Base-by-base conservation (phyloP, 179 eudicot genomes). In the Vitellaria paradoxa region DNA sequence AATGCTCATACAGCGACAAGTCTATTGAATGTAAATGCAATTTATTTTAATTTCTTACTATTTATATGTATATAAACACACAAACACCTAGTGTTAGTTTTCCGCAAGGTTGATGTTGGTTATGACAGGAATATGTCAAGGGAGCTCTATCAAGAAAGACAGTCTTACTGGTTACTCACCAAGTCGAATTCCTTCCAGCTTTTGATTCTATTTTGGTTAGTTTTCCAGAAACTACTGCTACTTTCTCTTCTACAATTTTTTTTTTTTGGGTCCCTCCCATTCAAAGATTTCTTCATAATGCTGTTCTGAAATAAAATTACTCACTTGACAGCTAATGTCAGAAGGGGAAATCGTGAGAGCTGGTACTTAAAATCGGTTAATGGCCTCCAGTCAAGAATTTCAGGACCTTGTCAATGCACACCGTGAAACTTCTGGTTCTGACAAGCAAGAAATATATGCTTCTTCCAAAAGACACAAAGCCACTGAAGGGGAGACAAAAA, bases 401-500 rank as follows among this genome's bases (percentile, higher is more conserved):
- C 37, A 30, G 37, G 37, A 30, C 37, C 37, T 30, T 30, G 2
- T 30, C 37, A 30, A 30, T 30, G 37, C 37, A 30, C 37, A 30
- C 37, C 37, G 2, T 30, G 37, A 30, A 30, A 30, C 37, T 30
- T 30, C 37, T 30, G 37, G 37, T 30, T 30, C 37, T 30, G 37
- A 30, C 1, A 30, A 30, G 37, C 37, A 30, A 30, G 37, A 30
- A 30, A 30, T 30, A 30, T 30, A 30, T 30, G 37, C 37, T 30
- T 30, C 37, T 30, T 30, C 37, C 37, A 30, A 30, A 30, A 30
- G 37, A 30, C 37, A 30, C 2, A 66, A 60, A 79, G 11, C 57
- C 70, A 7, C 75, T 12, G 20, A 55, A 24, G 57, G 37, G 46
- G 80, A 60, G 15, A 78, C 74, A 20, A 37, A 72, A 14, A 77